These are phyloP conservation scores for Lentinus tigrinus DNA, from an alignment of 768 basidiomycete species.

Conservation along the genomic window DNA sequence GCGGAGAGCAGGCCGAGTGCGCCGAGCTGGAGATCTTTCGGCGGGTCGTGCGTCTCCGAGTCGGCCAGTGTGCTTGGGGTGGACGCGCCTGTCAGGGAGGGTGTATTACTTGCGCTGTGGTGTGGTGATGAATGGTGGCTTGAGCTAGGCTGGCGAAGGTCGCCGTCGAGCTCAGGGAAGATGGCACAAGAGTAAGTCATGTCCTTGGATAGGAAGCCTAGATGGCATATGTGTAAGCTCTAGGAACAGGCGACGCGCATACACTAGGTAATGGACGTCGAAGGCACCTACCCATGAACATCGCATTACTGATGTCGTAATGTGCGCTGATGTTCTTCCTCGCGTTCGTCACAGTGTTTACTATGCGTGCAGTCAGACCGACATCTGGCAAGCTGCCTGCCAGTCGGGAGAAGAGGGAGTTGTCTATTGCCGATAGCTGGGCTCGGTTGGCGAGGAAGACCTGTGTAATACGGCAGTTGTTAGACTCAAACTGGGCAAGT, in stretches of 20 bases:
- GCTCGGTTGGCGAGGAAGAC: conserved; percentile 61
- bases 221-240: background rate
- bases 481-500: background rate
- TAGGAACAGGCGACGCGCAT: background rate
- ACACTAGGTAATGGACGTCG: background rate
- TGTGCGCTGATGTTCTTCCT: conserved; percentile 71
- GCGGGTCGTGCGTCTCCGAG: conserved; percentile 3
- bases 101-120: background rate
- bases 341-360: conserved; percentile 65
- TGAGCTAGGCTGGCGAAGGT: conserved; percentile 34
- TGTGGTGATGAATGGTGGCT: background rate
- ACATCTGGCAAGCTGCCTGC: conserved; percentile 50
- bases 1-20: background rate
- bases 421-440: conserved; percentile 48
- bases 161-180: conserved; percentile 62
- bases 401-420: conserved; percentile 46
- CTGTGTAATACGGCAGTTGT: conserved; percentile 30
- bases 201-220: conserved; percentile 59
- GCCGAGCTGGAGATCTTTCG: background rate
- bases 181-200: conserved; percentile 81
- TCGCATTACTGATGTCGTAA: conserved; percentile 77
- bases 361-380: conserved; percentile 57
- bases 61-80: conserved; percentile 8
- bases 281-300: conserved; percentile 54
- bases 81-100: conserved; percentile 10